A percentile compares a stretch with the other conserved stretches of the same genome.
Evolutionary conservation across 176 grass and related monocot species (phyloP).

Genomic region (Aegilops sharonensis): DNA sequence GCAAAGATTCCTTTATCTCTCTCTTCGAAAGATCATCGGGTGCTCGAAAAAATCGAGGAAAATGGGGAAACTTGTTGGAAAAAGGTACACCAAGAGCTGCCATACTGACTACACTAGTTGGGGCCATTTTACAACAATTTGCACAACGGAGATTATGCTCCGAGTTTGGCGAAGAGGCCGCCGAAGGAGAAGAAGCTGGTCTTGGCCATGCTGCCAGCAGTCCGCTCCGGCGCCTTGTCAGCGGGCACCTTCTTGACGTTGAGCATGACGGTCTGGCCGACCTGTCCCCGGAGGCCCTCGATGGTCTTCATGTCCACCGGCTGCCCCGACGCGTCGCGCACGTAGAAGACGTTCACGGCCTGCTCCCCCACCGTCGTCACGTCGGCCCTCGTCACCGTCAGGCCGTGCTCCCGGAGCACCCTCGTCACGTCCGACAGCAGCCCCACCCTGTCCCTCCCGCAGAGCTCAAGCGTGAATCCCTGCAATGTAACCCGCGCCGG

Average conservation of each 20-base stretch:
- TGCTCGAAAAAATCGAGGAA: background rate
- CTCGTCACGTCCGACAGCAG: slow-evolving; percentile 75
- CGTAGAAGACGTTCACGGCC: slow-evolving; percentile 74
- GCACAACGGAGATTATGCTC: slow-evolving; percentile 8
- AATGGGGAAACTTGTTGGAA: background rate
- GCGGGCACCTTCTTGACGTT: slow-evolving; percentile 67
- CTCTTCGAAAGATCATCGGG: background rate
- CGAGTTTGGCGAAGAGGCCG: slow-evolving; percentile 71
- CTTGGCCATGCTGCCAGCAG: slow-evolving; percentile 27
- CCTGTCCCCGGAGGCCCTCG: slow-evolving; percentile 68
- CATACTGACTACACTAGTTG: slow-evolving; percentile 21
- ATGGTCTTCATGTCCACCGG: slow-evolving; percentile 74
- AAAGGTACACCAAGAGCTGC: slow-evolving; percentile 1
- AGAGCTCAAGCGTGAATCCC: slow-evolving; percentile 92
- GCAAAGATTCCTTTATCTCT: background rate
- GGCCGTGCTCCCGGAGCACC: slow-evolving; percentile 70
- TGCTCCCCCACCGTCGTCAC: slow-evolving; percentile 64
- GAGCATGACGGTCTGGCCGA: slow-evolving; percentile 87
- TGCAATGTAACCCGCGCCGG: slow-evolving; percentile 16
- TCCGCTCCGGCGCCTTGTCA: slow-evolving; percentile 24
- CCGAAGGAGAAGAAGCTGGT: slow-evolving; percentile 84
- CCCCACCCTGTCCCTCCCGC: slow-evolving; percentile 83
- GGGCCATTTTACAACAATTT: background rate
- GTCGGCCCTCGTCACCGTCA: slow-evolving; percentile 66
- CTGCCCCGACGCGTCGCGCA: slow-evolving; percentile 64